phyloP scores from a whole-genome alignment of 495 filamentous ascomycete species.

The Penicillium psychrofluorescens region DNA sequence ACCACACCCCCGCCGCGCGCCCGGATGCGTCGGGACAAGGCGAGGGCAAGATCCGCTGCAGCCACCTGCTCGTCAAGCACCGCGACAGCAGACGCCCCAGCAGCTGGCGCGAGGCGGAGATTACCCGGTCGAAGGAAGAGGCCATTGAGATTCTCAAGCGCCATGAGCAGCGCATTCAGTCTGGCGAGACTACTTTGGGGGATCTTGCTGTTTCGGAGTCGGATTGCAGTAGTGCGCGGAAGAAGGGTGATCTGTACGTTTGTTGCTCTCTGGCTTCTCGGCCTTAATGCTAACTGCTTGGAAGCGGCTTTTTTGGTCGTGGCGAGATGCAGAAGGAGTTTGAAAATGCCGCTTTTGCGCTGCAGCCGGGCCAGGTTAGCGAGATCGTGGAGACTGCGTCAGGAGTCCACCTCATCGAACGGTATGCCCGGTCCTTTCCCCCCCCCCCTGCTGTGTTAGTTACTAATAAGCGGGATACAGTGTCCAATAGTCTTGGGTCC shows the following conservation, averaged over 20 bases:
- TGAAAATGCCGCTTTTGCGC: slow-evolving; percentile 84
- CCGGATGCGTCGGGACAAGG: slow-evolving; percentile 38
- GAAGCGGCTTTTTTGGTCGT: slow-evolving; percentile 78
- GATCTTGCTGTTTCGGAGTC: slow-evolving; percentile 82
- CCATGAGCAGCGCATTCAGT: slow-evolving; percentile 66
- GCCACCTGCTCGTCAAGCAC: slow-evolving; percentile 92
- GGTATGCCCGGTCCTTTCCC: slow-evolving; percentile 44
- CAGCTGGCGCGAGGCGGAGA: slow-evolving; percentile 84
- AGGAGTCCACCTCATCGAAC: slow-evolving; percentile 90
- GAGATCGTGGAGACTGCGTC: slow-evolving; percentile 84
- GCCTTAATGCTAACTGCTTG: slow-evolving; percentile 12
- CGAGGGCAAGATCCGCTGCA: slow-evolving; percentile 86
- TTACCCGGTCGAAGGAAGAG: slow-evolving; percentile 82
- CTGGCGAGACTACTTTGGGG: slow-evolving; percentile 58
- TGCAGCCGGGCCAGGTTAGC: slow-evolving; percentile 81
- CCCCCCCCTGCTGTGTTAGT: not conserved
- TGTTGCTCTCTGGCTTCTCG: not conserved
- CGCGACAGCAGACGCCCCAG: slow-evolving; percentile 75
- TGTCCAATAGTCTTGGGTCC: slow-evolving; percentile 18
- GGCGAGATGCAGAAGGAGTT: slow-evolving; percentile 99
- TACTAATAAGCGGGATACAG: slow-evolving; percentile 17
- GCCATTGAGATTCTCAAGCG: slow-evolving; percentile 67
- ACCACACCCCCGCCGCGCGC: slow-evolving; percentile 57
- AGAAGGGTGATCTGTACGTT: slow-evolving; percentile 80
- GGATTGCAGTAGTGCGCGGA: slow-evolving; percentile 90